These are phyloP conservation scores for Phytophthora kernoviae DNA, from an alignment of 352 stramenopile genomes.

Conservation along the genomic window DNA sequence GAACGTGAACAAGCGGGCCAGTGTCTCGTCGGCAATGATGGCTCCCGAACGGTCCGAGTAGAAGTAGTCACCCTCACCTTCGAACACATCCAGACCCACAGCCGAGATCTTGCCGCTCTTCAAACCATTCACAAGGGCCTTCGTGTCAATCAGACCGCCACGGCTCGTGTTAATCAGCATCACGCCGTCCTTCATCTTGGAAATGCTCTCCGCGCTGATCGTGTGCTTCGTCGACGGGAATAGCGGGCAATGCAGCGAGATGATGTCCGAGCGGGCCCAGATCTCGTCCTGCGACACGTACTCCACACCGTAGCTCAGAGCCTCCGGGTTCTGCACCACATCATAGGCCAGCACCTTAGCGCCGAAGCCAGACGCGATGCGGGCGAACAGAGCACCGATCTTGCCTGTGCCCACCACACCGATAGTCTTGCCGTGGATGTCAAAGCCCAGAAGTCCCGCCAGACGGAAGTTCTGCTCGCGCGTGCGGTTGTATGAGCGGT, in stretches of 20 bases:
- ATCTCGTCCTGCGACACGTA: conserved; percentile 68
- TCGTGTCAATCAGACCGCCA: conserved; percentile 87
- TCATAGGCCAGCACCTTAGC: conserved; percentile 76
- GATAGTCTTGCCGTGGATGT: conserved; percentile 77
- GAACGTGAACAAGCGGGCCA: conserved; percentile 84
- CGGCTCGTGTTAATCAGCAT: conserved; percentile 93
- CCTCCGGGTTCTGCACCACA: conserved; percentile 56
- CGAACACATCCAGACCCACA: conserved; percentile 90
- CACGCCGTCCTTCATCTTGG: conserved; percentile 88
- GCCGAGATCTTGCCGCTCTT: conserved; percentile 78
- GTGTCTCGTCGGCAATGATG: conserved; percentile 69
- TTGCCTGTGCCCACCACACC: conserved; percentile 68
- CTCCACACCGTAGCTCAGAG: conserved; percentile 32
- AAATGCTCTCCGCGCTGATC: conserved; percentile 81
- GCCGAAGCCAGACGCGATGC: conserved; percentile 43
- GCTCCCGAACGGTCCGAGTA: conserved; percentile 75
- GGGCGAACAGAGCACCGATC: conserved; percentile 51
- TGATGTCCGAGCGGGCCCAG: conserved; percentile 77
- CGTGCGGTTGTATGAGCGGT: conserved; percentile 77
- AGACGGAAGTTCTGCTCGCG: conserved; percentile 81
- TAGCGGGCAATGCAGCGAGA: conserved; percentile 88
- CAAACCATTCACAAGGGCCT: conserved; percentile 77
- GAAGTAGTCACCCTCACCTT: conserved; percentile 78
- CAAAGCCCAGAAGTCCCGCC: conserved; percentile 59
- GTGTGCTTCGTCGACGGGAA: conserved; percentile 83